Percentiles rank a stretch among this genome's conserved stretches.
Conservation (phyloP, 140 eudicot genomes). For the Anethum foeniculum region DNA sequence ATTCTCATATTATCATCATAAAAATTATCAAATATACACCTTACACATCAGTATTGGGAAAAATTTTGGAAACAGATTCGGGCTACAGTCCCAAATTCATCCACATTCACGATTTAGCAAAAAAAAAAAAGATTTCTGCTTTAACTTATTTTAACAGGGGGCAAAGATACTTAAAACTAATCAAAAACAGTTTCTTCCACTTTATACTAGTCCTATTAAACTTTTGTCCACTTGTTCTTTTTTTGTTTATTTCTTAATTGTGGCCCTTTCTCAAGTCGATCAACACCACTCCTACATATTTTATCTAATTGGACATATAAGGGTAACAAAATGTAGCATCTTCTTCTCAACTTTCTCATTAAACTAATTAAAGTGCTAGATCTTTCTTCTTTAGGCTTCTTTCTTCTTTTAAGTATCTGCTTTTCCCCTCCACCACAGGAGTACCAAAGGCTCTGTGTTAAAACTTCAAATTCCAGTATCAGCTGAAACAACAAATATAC, state of each 20-base stretch:
- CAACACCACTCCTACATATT: slow-evolving; percentile 14
- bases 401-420: not conserved
- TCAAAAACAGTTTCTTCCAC: not conserved
- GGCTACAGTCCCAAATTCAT: too few relatives aligned
- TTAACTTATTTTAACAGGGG: not conserved
- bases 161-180: not conserved
- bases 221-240: slow-evolving; percentile 8
- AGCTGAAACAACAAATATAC: not conserved
- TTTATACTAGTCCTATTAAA: slow-evolving; percentile 5
- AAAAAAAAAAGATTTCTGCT: not conserved
- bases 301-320: not conserved
- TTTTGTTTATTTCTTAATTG: not conserved
- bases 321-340: slow-evolving; percentile 14
- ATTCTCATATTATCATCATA: too few relatives aligned
- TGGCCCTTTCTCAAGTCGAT: slow-evolving; percentile 10
- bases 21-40: too few relatives aligned
- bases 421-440: slow-evolving; percentile 1
- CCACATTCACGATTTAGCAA: not conserved
- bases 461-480: not conserved
- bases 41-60: too few relatives aligned
- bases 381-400: not conserved
- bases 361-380: not conserved
- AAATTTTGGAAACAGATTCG: too few relatives aligned
- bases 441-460: not conserved
- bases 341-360: not conserved